These are phyloP conservation scores for Colletotrichum navitas DNA, from an alignment of 2,329 filamentous ascomycete species.

Conservation along the genomic window DNA sequence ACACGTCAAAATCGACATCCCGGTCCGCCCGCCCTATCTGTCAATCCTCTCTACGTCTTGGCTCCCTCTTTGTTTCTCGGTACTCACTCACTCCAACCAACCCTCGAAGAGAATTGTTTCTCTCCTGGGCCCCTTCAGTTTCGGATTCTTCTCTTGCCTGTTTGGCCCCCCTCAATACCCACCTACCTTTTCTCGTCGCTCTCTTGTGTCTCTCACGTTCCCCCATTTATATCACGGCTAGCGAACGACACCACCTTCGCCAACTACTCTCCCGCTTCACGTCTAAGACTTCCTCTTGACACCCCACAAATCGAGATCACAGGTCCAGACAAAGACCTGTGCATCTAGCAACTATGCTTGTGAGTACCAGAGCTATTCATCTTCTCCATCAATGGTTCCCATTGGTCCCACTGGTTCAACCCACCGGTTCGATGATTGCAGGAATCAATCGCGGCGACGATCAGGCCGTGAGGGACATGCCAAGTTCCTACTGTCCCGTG, in stretches of 20 bases:
- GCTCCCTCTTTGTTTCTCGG: conserved; percentile 39
- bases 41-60: conserved; percentile 5
- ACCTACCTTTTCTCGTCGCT: conserved; percentile 29
- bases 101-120: conserved; percentile 20
- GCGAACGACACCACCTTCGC: conserved; percentile 19
- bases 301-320: not conserved
- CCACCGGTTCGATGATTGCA: conserved; percentile 1
- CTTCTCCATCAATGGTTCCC: conserved; percentile 15
- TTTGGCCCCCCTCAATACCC: conserved; percentile 12
- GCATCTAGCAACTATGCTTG: conserved; percentile 30
- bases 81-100: conserved; percentile 39
- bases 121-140: conserved; percentile 15
- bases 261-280: conserved; percentile 13
- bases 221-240: conserved; percentile 5
- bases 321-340: not conserved
- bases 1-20: conserved; percentile 13
- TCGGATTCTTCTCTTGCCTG: conserved; percentile 22
- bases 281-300: conserved; percentile 7
- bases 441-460: conserved; percentile 21
- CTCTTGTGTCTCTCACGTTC: conserved; percentile 22
- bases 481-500: conserved; percentile 14
- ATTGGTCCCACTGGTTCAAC: conserved; percentile 21
- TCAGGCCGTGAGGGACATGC: conserved; percentile 17
- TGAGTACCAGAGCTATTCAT: conserved; percentile 20
- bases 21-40: conserved; percentile 18